Conservation (phyloP, 1,284 basidiomycete genomes). For the Pholiota adiposa region DNA sequence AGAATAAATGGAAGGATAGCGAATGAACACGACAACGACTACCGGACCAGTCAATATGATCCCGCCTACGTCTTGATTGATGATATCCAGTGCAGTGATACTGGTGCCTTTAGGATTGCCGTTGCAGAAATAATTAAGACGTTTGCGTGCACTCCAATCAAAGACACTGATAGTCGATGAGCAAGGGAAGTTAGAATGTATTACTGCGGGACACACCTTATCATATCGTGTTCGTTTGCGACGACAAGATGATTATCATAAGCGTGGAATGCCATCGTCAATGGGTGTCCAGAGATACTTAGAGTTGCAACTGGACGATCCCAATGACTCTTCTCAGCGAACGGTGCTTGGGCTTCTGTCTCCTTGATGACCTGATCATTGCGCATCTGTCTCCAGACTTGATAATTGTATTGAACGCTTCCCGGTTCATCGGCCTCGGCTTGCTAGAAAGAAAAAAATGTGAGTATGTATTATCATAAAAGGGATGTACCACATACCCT, state of each 20-base stretch:
- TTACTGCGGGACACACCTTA: constrained; percentile 63
- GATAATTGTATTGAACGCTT: constrained; percentile 91
- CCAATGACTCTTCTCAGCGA: constrained; percentile 76
- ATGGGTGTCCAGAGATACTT: constrained; percentile 70
- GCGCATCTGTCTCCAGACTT: constrained; percentile 92
- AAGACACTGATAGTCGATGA: constrained; percentile 66
- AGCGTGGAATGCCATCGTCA: constrained; percentile 88
- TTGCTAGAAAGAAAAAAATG: constrained; percentile 54
- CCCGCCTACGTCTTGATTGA: constrained; percentile 95
- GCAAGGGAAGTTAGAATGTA: constrained; percentile 9
- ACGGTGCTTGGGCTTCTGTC: constrained; percentile 68
- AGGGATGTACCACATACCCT: constrained; percentile 58
- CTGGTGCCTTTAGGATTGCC: constrained; percentile 83
- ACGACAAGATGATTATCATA: constrained; percentile 91
- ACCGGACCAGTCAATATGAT: constrained; percentile 92
- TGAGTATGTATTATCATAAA: constrained; percentile 7
- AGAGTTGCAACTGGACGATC: constrained; percentile 80
- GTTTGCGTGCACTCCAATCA: constrained; percentile 88
- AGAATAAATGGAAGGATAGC: constrained; percentile 7
- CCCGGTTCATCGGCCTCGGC: constrained; percentile 96
- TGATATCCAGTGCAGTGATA: constrained; percentile 91
- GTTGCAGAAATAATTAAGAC: constrained; percentile 87
- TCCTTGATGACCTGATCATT: constrained; percentile 86
- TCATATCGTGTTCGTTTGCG: constrained; percentile 85
- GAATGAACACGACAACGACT: constrained; percentile 26